Conservation (phyloP, 805 yeast genomes). For the Tetrapisispora arboricola region DNA sequence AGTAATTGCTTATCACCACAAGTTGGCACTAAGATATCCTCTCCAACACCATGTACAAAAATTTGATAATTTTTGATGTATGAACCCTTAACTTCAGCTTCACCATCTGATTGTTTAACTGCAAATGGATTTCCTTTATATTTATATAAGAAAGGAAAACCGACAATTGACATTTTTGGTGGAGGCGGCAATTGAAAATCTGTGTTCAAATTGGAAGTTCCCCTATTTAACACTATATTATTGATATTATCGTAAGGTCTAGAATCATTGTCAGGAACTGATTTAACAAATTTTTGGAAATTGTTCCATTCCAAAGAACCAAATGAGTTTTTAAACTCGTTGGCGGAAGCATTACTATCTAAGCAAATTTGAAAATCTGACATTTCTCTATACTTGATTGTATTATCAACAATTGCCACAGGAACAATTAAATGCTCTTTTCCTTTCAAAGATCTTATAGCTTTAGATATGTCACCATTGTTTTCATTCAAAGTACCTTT, state of each 20-base stretch:
- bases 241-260: constrained; percentile 31
- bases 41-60: constrained; percentile 36
- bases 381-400: constrained; percentile 71
- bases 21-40: constrained; percentile 37
- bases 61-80: constrained; percentile 35
- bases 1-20: constrained; percentile 42
- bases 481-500: constrained; percentile 37
- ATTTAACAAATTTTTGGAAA: constrained; percentile 23
- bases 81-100: constrained; percentile 34
- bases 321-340: constrained; percentile 24
- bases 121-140: constrained; percentile 64
- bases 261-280: constrained; percentile 30
- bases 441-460: constrained; percentile 31
- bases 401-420: constrained; percentile 54
- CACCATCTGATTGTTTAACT: constrained; percentile 46
- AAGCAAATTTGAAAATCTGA: constrained; percentile 78
- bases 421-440: constrained; percentile 42
- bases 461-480: constrained; percentile 35
- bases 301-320: constrained; percentile 25
- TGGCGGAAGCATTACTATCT: constrained; percentile 42
- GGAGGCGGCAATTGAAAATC: constrained; percentile 61
- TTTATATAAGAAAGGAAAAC: constrained; percentile 67
- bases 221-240: constrained; percentile 18
- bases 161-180: constrained; percentile 65
- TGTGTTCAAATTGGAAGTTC: constrained; percentile 13